Conservation (phyloP, 1,139 yeast genomes). For the Debaryomyces robertsiae region DNA sequence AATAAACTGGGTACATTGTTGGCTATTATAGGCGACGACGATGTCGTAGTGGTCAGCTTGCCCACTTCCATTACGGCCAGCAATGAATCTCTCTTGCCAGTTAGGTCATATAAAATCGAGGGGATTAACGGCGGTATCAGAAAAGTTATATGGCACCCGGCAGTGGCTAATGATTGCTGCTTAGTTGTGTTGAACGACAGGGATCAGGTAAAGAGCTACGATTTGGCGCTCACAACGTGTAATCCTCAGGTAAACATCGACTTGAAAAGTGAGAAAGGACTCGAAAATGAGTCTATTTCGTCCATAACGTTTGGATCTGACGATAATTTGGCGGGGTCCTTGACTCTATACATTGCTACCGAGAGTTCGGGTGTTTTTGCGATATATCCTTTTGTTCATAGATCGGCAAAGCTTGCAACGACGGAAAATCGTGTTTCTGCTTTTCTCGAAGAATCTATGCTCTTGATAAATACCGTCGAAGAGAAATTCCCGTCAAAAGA, state of each 20-base stretch:
- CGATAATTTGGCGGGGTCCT: conserved; percentile 30
- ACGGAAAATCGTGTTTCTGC: conserved; percentile 24
- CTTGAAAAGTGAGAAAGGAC: conserved; percentile 18
- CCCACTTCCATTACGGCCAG: conserved; percentile 21
- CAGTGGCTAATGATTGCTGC: conserved; percentile 27
- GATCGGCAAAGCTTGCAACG: conserved; percentile 24
- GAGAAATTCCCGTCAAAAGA: conserved; percentile 18
- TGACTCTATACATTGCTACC: conserved; percentile 40
- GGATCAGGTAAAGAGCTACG: conserved; percentile 30
- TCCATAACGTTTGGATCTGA: conserved; percentile 43
- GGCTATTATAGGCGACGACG: conserved; percentile 34
- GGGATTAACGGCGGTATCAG: conserved; percentile 22
- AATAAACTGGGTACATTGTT: conserved; percentile 35
- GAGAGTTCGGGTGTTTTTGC: conserved; percentile 29
- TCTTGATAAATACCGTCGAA: conserved; percentile 22
- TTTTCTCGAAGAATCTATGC: conserved; percentile 30
- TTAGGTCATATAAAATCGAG: conserved; percentile 20
- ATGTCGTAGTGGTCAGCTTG: conserved; percentile 29
- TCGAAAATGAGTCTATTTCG: conserved; percentile 22
- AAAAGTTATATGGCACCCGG: conserved; percentile 39
- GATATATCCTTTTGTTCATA: conserved; percentile 35
- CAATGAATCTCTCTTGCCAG: conserved; percentile 14
- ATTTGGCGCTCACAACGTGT: conserved; percentile 27
- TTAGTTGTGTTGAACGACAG: conserved; percentile 35
- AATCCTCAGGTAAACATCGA: conserved; percentile 29